Conservation (phyloP, 441 rosid genomes). For the Corymbia calophylla region DNA sequence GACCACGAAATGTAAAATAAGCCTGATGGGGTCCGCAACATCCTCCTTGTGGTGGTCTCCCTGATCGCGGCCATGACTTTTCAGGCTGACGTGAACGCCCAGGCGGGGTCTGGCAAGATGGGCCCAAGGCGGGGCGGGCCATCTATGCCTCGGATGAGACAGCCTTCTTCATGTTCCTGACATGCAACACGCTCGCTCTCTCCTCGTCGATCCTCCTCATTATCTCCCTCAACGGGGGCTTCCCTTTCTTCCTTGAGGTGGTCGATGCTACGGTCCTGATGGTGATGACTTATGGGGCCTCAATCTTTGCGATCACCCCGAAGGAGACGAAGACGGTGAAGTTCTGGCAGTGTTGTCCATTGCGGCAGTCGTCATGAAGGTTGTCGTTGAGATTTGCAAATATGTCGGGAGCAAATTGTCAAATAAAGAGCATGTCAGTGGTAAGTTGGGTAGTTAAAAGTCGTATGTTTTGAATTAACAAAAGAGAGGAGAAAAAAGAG, state of each 20-base stretch:
- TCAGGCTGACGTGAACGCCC: conserved; percentile 18
- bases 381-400: not conserved
- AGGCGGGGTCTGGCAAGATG: not conserved
- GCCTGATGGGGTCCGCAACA: not conserved
- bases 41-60: conserved; percentile 1
- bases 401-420: not conserved
- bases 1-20: not conserved
- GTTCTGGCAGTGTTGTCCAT: not conserved
- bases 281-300: not conserved
- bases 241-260: not conserved
- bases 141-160: not conserved
- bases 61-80: conserved; percentile 10
- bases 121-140: not conserved
- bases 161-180: not conserved
- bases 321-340: not conserved
- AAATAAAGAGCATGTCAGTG: not conserved
- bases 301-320: not conserved
- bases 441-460: not conserved
- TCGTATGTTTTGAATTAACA: not conserved
- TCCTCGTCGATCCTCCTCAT: not conserved
- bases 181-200: not conserved
- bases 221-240: not conserved
- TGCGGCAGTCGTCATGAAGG: not conserved
- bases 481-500: not conserved
- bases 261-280: not conserved